These are phyloP conservation scores for Lentinula aciculospora DNA, from an alignment of 768 basidiomycete genomes.

Conservation along the genomic window DNA sequence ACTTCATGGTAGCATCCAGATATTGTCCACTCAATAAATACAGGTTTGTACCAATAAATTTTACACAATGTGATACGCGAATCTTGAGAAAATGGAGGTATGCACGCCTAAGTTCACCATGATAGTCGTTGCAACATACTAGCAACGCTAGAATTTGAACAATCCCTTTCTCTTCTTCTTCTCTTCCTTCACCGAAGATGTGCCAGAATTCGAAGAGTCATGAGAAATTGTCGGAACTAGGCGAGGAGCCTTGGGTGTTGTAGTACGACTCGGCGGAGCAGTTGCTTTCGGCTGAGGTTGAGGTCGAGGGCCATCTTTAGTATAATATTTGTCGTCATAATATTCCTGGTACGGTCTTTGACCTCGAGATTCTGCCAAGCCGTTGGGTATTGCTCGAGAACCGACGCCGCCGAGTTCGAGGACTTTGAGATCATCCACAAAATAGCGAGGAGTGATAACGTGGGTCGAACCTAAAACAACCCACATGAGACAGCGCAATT, in stretches of 20 bases:
- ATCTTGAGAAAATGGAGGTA: too few species aligned
- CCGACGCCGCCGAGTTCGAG: constrained; percentile 87
- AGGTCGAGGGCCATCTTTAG: constrained; percentile 49
- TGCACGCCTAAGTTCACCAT: not conserved
- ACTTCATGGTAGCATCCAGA: not conserved
- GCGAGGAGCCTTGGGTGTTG: constrained; percentile 27
- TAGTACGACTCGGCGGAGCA: constrained; percentile 13
- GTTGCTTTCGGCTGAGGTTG: constrained; percentile 24
- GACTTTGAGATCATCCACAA: constrained; percentile 82
- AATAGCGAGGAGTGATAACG: constrained; percentile 72
- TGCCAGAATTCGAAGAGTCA: constrained; percentile 35
- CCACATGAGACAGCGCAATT: not conserved
- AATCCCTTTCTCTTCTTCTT: constrained; percentile 75
- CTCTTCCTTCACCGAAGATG: constrained; percentile 36
- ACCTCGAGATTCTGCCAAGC: constrained; percentile 43
- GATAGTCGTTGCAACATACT: too few species aligned
- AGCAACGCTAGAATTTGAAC: constrained; percentile 68
- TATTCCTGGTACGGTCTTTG: constrained; percentile 63
- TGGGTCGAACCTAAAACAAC: constrained; percentile 80
- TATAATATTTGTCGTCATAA: constrained; percentile 77
- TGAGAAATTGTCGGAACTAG: constrained; percentile 53
- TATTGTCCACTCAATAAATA: too few species aligned
- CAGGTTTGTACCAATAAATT: not conserved
- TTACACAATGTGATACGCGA: not conserved
- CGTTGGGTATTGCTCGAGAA: constrained; percentile 66